phyloP scores from a whole-genome alignment of 139 green algal genomes.

The Picochlorum sp. region DNA sequence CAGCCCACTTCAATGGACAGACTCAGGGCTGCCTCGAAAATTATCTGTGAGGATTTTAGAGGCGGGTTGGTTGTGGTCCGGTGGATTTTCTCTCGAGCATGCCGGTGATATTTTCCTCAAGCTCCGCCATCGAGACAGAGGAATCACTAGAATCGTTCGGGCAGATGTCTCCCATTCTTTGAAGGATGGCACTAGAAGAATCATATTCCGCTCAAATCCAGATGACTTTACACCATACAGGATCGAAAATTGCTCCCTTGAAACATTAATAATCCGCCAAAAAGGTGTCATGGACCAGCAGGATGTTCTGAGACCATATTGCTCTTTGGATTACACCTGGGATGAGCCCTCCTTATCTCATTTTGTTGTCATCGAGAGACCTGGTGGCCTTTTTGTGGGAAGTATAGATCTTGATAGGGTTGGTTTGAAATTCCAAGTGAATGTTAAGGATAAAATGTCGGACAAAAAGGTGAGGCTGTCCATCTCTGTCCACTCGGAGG shows the following conservation, averaged over 20 bases:
- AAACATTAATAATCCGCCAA: constrained; percentile 59
- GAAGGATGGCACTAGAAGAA: constrained; percentile 16
- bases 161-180: constrained; percentile 41
- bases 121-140: constrained; percentile 42
- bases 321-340: constrained; percentile 70
- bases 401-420: constrained; percentile 54
- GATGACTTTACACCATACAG: constrained; percentile 58
- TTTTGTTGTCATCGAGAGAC: constrained; percentile 54
- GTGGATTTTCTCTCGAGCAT: constrained; percentile 51
- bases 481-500: constrained; percentile 40
- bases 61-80: constrained; percentile 74
- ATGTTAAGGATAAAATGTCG: too few species aligned
- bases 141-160: constrained; percentile 57
- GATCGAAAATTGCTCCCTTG: constrained; percentile 76
- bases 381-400: constrained; percentile 42
- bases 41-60: constrained; percentile 63
- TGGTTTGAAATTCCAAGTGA: too few species aligned
- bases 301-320: constrained; percentile 75
- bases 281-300: constrained; percentile 41
- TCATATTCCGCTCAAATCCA: constrained; percentile 41
- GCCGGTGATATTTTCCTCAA: constrained; percentile 65
- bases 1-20: constrained; percentile 53
- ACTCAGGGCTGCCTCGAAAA: constrained; percentile 33
- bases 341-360: constrained; percentile 64
- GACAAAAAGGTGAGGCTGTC: too few species aligned